Conservation (phyloP, 768 basidiomycete species). For the Trametes punicea region DNA sequence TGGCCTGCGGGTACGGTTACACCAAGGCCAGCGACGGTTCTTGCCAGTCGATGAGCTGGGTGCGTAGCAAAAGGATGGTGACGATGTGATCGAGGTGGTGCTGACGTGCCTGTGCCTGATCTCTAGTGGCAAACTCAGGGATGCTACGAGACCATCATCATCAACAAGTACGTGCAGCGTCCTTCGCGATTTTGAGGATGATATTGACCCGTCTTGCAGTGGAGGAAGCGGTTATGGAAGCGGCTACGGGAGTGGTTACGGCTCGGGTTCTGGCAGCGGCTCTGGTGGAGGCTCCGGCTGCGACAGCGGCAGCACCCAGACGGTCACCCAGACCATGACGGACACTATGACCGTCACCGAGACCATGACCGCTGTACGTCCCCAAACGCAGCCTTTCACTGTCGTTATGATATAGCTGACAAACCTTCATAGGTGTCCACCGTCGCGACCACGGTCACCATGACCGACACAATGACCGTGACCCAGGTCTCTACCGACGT, state of each 20-base stretch:
- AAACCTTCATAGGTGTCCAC: conserved; percentile 35
- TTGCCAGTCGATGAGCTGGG: conserved; percentile 58
- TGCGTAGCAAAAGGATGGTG: conserved; percentile 30
- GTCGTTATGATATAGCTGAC: background rate
- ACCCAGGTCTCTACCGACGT: conserved; percentile 35
- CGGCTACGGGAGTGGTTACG: no score
- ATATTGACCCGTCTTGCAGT: conserved; percentile 14
- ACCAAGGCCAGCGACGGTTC: conserved; percentile 51
- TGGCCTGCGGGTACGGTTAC: conserved; percentile 73
- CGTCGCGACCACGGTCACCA: conserved; percentile 40
- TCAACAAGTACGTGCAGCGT: conserved; percentile 35
- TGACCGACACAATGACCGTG: conserved; percentile 38
- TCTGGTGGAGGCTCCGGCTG: conserved; percentile 20
- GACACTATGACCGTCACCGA: conserved; percentile 29
- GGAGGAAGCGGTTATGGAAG: conserved; percentile 12
- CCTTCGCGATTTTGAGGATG: background rate
- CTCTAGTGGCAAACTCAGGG: conserved; percentile 37
- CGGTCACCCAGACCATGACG: conserved; percentile 38
- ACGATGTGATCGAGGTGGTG: background rate
- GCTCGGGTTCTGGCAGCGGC: conserved; percentile 9
- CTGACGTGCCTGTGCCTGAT: background rate
- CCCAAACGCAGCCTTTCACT: background rate
- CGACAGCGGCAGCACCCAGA: conserved; percentile 17
- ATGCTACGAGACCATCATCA: conserved; percentile 64
- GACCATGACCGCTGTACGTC: conserved; percentile 25